These are phyloP conservation scores for Zygosaccharomyces pseudorouxii DNA, from an alignment of 805 yeast genomes.

Conservation along the genomic window DNA sequence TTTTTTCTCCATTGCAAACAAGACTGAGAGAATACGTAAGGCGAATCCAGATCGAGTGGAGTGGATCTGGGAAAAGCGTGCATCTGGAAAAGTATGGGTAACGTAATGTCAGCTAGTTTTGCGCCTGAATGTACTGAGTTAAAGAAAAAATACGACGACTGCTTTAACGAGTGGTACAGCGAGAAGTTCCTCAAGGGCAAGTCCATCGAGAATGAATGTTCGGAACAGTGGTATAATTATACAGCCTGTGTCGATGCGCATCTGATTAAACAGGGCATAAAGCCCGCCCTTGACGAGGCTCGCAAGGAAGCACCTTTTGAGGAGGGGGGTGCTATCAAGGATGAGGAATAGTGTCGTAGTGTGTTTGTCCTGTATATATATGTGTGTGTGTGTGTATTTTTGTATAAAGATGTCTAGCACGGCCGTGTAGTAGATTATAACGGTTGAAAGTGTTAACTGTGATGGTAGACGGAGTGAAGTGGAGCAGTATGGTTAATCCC, in stretches of 20 bases:
- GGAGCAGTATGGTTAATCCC: too few species aligned
- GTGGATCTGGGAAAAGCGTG: not conserved
- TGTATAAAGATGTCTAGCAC: too few species aligned
- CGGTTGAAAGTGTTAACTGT: too few species aligned
- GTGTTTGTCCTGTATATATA: not conserved
- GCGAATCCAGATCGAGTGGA: not conserved
- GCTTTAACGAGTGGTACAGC: conserved; percentile 93
- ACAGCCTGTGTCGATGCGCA: conserved; percentile 79
- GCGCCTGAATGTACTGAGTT: conserved; percentile 95
- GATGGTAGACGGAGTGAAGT: too few species aligned
- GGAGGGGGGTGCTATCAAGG: conserved; percentile 49
- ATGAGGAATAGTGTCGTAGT: conserved; percentile 5
- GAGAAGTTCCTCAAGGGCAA: conserved; percentile 64
- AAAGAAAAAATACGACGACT: conserved; percentile 82
- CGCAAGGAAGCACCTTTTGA: conserved; percentile 86
- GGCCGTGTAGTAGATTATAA: too few species aligned
- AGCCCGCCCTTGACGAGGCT: conserved; percentile 82
- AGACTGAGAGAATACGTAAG: too few species aligned
- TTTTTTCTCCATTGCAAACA: too few species aligned
- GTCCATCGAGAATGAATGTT: conserved; percentile 75
- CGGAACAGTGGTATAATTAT: conserved; percentile 82
- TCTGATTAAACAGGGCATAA: conserved; percentile 67
- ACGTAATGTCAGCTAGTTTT: conserved; percentile 76
- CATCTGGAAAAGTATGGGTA: conserved; percentile 48
- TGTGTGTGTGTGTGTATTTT: not conserved